These are phyloP conservation scores for Taphrina confusa DNA, from an alignment of 1,139 yeast genomes.

Conservation along the genomic window DNA sequence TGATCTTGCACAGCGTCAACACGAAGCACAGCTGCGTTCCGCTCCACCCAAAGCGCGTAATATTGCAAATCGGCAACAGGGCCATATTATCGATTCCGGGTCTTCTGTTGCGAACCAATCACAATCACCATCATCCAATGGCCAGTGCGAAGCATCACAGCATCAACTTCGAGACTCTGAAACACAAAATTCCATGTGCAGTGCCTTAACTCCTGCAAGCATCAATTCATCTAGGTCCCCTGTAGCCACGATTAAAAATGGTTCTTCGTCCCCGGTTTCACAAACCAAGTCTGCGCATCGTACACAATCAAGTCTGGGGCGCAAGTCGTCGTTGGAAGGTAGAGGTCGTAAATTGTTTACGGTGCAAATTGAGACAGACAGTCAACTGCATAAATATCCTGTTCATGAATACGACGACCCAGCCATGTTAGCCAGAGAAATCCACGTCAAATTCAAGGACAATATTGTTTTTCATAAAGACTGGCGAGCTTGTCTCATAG, in stretches of 20 bases:
- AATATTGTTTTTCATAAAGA: background rate
- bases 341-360: constrained; percentile 8
- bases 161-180: too few species aligned
- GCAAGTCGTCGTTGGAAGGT: background rate
- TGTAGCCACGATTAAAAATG: background rate
- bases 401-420: constrained; percentile 10
- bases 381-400: background rate
- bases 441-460: background rate
- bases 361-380: background rate
- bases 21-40: background rate
- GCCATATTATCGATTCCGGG: background rate
- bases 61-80: background rate
- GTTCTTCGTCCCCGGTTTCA: background rate
- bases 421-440: background rate
- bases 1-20: background rate
- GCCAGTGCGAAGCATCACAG: background rate
- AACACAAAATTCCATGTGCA: too few species aligned
- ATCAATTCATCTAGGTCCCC: background rate
- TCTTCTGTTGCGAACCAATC: background rate
- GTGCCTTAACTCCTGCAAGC: background rate
- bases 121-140: background rate
- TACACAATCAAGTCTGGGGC: background rate
- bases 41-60: background rate
- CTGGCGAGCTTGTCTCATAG: background rate
- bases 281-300: background rate